Percentiles rank a stretch among this genome's conserved stretches.
These are phyloP conservation scores for Solanum pimpinellifolium DNA, from an alignment of 257 asterid genomes.

Conservation along the genomic window DNA sequence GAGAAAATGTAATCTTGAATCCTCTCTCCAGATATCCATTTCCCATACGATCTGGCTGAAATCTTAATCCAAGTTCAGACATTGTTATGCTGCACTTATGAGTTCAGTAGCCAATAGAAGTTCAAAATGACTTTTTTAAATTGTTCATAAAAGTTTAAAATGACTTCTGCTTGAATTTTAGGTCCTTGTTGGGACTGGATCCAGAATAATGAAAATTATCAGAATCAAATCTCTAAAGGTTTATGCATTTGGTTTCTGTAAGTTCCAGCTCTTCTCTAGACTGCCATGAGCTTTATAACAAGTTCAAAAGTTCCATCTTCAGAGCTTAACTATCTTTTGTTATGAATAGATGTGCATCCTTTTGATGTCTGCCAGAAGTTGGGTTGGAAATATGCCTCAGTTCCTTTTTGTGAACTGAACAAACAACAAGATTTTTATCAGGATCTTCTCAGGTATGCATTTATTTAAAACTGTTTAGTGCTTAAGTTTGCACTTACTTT, in stretches of 20 bases:
- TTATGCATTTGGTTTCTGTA: constrained; percentile 96
- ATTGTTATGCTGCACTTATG: neutral
- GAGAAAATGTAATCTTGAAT: neutral
- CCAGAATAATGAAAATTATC: constrained; percentile 75
- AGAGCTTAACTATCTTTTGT: constrained; percentile 4
- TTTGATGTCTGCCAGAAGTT: constrained; percentile 80
- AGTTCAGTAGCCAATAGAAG: neutral
- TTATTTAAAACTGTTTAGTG: neutral
- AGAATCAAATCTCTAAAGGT: constrained; percentile 79
- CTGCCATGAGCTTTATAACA: neutral
- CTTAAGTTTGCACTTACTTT: neutral
- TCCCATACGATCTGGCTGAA: neutral
- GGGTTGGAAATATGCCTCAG: constrained; percentile 73
- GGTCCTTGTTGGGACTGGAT: constrained; percentile 99
- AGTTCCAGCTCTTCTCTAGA: constrained; percentile 19
- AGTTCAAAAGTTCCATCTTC: neutral
- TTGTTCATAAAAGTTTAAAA: neutral
- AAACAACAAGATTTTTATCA: constrained; percentile 54
- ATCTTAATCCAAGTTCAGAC: neutral
- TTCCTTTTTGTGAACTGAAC: constrained; percentile 56
- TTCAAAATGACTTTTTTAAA: neutral
- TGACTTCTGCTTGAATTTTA: constrained; percentile 14
- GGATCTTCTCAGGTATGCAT: constrained; percentile 76
- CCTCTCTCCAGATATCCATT: neutral
- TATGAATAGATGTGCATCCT: constrained; percentile 76